A percentile compares a stretch with the other conserved stretches of the same genome.
These are phyloP conservation scores for Lactuca saligna DNA, from an alignment of 129 eudicot species.

Conservation along the genomic window DNA sequence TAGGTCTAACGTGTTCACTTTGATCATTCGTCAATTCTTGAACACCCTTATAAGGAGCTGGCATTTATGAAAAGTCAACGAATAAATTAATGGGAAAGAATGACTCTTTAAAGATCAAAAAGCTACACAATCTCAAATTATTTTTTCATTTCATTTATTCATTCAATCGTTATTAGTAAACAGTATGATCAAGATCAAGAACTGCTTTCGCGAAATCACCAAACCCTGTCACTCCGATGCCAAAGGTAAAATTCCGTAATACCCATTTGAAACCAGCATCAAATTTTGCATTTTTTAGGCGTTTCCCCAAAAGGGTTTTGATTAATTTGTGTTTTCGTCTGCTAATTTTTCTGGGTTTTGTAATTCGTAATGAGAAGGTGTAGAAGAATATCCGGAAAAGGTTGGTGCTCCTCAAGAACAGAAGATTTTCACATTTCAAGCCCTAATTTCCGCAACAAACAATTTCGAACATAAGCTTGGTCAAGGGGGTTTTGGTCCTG, in stretches of 20 bases:
- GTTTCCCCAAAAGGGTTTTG: background rate
- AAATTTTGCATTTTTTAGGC: background rate
- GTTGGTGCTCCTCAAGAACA: slow-evolving; percentile 65
- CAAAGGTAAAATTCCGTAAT: slow-evolving; percentile 36
- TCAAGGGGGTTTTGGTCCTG: slow-evolving; percentile 91
- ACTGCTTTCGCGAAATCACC: slow-evolving; percentile 30
- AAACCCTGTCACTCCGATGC: slow-evolving; percentile 37
- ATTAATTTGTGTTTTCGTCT: background rate
- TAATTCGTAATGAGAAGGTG: slow-evolving; percentile 15
- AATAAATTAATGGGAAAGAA: background rate
- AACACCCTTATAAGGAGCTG: slow-evolving; percentile 7
- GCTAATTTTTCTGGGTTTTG: slow-evolving; percentile 10
- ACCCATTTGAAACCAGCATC: slow-evolving; percentile 1
- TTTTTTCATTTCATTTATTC: background rate
- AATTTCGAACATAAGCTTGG: slow-evolving; percentile 73
- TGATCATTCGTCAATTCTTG: background rate
- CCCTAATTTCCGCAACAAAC: slow-evolving; percentile 60
- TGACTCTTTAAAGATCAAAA: background rate
- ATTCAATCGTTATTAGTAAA: slow-evolving; percentile 2
- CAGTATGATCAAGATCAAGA: slow-evolving; percentile 50
- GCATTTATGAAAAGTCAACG: background rate
- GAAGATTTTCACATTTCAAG: slow-evolving; percentile 49
- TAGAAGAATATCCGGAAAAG: slow-evolving; percentile 40
- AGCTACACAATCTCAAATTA: background rate
- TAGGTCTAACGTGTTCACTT: background rate